Conservation (phyloP, 495 filamentous ascomycete species). For the Podospora sp. region DNA sequence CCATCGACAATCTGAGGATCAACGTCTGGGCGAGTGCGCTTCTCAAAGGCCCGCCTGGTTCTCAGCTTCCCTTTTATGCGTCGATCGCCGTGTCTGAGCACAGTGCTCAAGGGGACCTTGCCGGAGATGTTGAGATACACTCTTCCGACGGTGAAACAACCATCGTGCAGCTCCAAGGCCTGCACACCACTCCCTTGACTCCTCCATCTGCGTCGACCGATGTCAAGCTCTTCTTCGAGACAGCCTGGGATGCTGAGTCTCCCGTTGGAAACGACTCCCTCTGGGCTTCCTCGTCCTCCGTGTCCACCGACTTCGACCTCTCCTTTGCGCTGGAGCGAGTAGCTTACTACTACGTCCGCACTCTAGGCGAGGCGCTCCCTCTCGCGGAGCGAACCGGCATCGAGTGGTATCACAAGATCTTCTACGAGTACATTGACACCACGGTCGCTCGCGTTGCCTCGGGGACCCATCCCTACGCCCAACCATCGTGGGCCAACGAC, state of each 20-base stretch:
- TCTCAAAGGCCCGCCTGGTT: not conserved
- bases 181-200: constrained; percentile 18
- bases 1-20: constrained; percentile 23
- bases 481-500: constrained; percentile 20
- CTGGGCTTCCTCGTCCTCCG: not conserved
- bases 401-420: constrained; percentile 15
- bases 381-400: constrained; percentile 9
- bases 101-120: not conserved
- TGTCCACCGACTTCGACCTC: constrained; percentile 3
- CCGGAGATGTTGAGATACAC: constrained; percentile 22
- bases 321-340: constrained; percentile 19
- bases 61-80: constrained; percentile 12
- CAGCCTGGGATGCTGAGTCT: constrained; percentile 6
- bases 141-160: constrained; percentile 2
- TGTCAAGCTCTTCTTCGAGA: constrained; percentile 19
- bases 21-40: constrained; percentile 18
- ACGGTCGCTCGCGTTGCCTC: constrained; percentile 2
- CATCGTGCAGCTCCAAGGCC: constrained; percentile 26
- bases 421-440: constrained; percentile 20
- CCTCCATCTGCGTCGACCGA: constrained; percentile 20
- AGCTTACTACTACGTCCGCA: constrained; percentile 20
- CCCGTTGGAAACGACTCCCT: constrained; percentile 1
- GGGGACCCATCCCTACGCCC: constrained; percentile 15
- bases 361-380: constrained; percentile 8
- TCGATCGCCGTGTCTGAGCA: not conserved